Evolutionary conservation across 2,329 filamentous ascomycete genomes (phyloP), one percentile per base, ranked within the genome.

Genomic region (Botryotinia calthae): DNA sequence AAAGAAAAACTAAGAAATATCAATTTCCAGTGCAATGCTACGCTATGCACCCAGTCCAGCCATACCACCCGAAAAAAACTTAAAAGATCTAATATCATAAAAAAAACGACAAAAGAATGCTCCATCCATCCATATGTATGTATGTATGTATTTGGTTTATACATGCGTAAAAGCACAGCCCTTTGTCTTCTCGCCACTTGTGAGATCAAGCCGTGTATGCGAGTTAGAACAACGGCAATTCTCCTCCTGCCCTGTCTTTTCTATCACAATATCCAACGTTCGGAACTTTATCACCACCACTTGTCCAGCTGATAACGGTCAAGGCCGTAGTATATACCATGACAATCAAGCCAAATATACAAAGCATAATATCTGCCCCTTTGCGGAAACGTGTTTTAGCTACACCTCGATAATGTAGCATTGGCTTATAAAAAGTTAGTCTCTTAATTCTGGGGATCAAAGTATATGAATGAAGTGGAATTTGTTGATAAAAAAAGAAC

Each of bases 321-420:
- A 98, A 85, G 51, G 87, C 86, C 0, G 96, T 98, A 0, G 96
- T 97, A 82, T 99, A 99, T 9, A 88, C 88, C 92, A 98, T 99
- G 78, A 93, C 93, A 28, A 94, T 82, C 70, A 95, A 84, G 12
- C 96, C 96, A 79, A 98, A 94, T 73, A 94, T 84, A 78, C 93
- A 92, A 51, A 99, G 89, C 0, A 85, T 77, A 58, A 98, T 85
- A 78, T 99, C 95, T 9, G 91, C 86, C 22, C 87, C 82, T 75
- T 89, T 91, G 82, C 94, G 92, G 76, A 89, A 85, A 61, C 83
- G 86, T 70, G 85, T 92, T 73, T 86, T 89, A 0, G 95, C 93
- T 42, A 97, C 92, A 20, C 89, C 94, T 80, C 87, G 91, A 83
- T 93, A 93, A 81, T 99, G 96, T 70, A 99, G 89, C 82, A 99